Conservation (phyloP, 345 rosid genomes). For the Citrus sinensis region DVS_A1.0 CM039167.1:25269501-25270000, state of each 20-base stretch:
- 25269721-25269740: neutral
- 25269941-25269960: too few species aligned
- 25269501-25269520: neutral
- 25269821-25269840: slow-evolving; percentile 52
- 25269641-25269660: slow-evolving; percentile 61
- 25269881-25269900: neutral
- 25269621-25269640: slow-evolving; percentile 47
- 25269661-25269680: neutral
- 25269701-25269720: neutral
- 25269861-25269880: slow-evolving; percentile 43
- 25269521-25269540: neutral
- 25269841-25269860: slow-evolving; percentile 56
- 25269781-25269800: slow-evolving; percentile 44
- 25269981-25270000: too few species aligned
- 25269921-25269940: too few species aligned
- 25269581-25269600: slow-evolving; percentile 30
- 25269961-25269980: too few species aligned
- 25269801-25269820: slow-evolving; percentile 43
- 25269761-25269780: slow-evolving; percentile 56
- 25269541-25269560: too few species aligned
- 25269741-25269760: slow-evolving; percentile 24
- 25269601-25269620: slow-evolving; percentile 66
- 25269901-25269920: too few species aligned
- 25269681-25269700: neutral
- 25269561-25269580: too few species aligned